Evolutionary conservation across 192 early-diverging fungal genomes (phyloP), one percentile per base, ranked within the genome.

Genomic region (Coemansia sp.): DNA sequence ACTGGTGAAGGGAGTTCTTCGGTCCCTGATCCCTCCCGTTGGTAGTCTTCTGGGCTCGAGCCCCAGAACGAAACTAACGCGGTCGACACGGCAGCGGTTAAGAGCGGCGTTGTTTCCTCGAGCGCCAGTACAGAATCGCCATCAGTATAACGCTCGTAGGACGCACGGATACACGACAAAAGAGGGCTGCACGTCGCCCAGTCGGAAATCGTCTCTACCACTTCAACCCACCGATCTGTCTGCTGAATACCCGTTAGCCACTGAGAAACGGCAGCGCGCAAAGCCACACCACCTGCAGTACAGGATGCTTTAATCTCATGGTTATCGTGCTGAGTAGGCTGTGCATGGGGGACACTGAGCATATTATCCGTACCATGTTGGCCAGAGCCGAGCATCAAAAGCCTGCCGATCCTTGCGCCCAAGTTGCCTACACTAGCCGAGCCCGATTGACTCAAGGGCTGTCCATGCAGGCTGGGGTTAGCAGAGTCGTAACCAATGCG

Each of bases 401-500:
- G 76, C 13, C 76, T 73, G 66, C 80, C 80, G 12, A 83, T 72
- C 20, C 80, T 62, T 2, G 80, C 80, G 38, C 80, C 80, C 40
- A 82, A 57, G 36, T 76, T 76, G 12, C 34, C 22, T 2, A 44
- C 62, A 11, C 42, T 11, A 27, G 4, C 27, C 27, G 27, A 55
- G 3, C 24, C 54, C 10, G 10, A 13, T 62, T 38, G 34, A 10
- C 55, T 31, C 38, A 3, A 34, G 22, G n/a, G 38, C 13, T 43
- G 51, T 1, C 24, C 11, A 12, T 15, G 57, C 43, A 43, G 4
- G 2, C 38, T 2, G 24, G 38, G 5, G 54, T 29, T n/a, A 6
- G 5, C 61, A 63, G 59, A 61, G 59, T 34, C 31, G 61, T 33
- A 4, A 3, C 27, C 18, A 31, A 63, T 7, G 12, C 43, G 31